These are phyloP conservation scores for Quercus cerris DNA, from an alignment of 306 rosid genomes.

Conservation along the genomic window DNA sequence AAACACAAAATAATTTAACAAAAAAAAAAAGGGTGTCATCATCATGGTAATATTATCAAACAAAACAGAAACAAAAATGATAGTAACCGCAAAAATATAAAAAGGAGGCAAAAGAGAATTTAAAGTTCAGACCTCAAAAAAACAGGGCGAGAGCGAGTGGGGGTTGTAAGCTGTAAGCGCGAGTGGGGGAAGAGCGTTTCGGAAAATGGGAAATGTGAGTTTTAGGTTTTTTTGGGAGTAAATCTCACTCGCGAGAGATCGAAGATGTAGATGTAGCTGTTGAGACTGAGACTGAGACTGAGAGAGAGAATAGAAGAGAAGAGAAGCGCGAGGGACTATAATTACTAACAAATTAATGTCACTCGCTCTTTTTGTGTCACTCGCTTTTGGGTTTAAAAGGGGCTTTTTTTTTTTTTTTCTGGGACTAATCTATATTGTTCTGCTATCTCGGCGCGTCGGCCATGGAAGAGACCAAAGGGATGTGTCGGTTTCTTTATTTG, in stretches of 20 bases:
- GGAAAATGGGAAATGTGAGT: too few species aligned
- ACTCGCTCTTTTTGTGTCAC: constrained; percentile 26
- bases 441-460: constrained; percentile 22
- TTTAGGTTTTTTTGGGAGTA: too few species aligned
- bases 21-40: background rate
- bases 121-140: too few species aligned
- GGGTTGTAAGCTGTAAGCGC: too few species aligned
- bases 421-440: background rate
- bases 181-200: too few species aligned
- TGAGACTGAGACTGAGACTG: background rate
- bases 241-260: background rate
- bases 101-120: too few species aligned
- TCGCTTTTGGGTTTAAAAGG: constrained; percentile 1
- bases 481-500: background rate
- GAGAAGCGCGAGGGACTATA: too few species aligned
- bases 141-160: too few species aligned
- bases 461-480: too few species aligned
- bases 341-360: too few species aligned
- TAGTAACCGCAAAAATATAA: too few species aligned
- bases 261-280: too few species aligned
- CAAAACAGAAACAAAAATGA: background rate
- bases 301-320: background rate
- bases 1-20: background rate
- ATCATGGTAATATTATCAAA: background rate
- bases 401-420: background rate